A percentile compares a stretch with the other conserved stretches of the same genome.
Evolutionary conservation across 306 rosid species (phyloP).

Genomic region (Corylus avellana): DNA sequence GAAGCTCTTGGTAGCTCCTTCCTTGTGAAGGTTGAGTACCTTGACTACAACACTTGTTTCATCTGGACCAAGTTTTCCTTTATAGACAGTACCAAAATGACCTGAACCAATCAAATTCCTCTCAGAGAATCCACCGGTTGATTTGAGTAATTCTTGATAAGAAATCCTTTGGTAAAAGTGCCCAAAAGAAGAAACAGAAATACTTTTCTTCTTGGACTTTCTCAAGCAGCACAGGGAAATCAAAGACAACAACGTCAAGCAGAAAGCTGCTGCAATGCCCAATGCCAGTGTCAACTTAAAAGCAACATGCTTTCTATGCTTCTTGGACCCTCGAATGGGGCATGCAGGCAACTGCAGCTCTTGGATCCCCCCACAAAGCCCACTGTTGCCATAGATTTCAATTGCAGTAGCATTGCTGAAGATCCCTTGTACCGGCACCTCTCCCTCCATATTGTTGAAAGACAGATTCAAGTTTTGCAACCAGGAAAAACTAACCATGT

Average conservation of each 20-base stretch:
- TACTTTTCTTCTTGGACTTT: neutral
- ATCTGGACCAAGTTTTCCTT: too few species aligned
- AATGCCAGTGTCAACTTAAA: neutral
- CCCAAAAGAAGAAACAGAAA: neutral
- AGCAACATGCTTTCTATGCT: neutral
- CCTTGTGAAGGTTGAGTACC: too few species aligned
- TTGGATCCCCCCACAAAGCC: constrained; percentile 6
- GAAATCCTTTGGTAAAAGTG: too few species aligned
- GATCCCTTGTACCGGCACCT: neutral
- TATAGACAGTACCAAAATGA: too few species aligned
- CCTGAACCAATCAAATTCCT: too few species aligned
- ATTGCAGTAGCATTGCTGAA: neutral
- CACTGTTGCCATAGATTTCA: neutral
- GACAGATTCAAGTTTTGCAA: neutral
- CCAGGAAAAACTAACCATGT: neutral
- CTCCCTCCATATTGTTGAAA: neutral
- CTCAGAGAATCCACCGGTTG: too few species aligned
- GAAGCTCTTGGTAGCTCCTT: too few species aligned
- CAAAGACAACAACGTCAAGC: neutral
- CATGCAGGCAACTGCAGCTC: neutral
- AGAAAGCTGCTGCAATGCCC: neutral
- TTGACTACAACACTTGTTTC: too few species aligned
- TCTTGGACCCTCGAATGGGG: neutral
- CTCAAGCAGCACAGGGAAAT: neutral
- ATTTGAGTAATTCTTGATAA: too few species aligned